Evolutionary conservation across 2,329 filamentous ascomycete species (phyloP), one percentile per base, ranked within the genome.

Genomic region (Tolypocladium album): DNA sequence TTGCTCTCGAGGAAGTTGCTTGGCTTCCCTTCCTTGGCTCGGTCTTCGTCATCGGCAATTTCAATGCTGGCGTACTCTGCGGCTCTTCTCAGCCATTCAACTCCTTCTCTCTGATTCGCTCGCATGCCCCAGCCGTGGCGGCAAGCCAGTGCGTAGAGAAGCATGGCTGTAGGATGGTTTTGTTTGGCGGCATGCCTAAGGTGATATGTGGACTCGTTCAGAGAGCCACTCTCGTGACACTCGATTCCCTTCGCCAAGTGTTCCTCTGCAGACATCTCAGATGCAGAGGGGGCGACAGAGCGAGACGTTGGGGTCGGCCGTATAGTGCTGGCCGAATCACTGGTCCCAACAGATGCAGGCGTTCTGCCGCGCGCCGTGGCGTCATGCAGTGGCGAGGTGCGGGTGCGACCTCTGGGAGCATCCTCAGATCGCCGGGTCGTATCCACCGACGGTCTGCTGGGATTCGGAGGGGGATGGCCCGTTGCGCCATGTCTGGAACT

Each of bases 101-200:
- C 89, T 9, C 91, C 94, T 74, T 99, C 94, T 56, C 82, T 82
- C 69, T 91, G 91, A 71, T 96, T 97, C 9, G 91, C 84, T 12
- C 92, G 87, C 90, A 97, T 97, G 22, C 94, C 94, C 94, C 94
- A 99, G 56, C 94, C 94, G 70, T 99, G 94, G 57, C 94, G 85
- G 70, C 93, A 97, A 13, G 94, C 94, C 42, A 99, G 81, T 6
- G 93, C 94, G 72, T 97, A 99, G 39, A 97, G 80, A 15, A 99
- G 83, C 94, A 99, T 99, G 27, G 88, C 94, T 0, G 93, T 96
- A 0, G 94, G 90, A 61, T 96, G 84, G 55, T 91, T 90, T 60
- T 90, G 87, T 67, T 87, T 86, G 0, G 94, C 93, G 4, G 94
- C 94, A 61, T 96, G 84, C 40, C 94, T 88, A 53, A 99, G 82